phyloP scores from a whole-genome alignment of 352 stramenopile genomes.

The Pythium pyrilobum region DNA sequence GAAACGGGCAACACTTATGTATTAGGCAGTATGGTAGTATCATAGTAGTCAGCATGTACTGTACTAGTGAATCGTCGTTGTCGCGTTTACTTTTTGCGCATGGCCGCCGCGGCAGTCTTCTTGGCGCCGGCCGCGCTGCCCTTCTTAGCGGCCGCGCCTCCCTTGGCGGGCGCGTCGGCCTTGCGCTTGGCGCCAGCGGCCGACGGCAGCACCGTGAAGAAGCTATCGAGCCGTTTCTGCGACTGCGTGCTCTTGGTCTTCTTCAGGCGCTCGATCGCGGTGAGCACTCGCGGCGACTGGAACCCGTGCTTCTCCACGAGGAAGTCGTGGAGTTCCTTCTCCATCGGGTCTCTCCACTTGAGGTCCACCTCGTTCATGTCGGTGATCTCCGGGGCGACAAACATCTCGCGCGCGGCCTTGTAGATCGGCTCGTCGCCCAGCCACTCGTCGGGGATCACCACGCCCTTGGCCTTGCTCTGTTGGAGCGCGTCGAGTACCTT shows the following conservation, averaged over 20 bases:
- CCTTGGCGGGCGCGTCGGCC: conserved; percentile 25
- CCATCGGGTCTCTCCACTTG: conserved; percentile 93
- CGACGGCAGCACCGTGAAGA: conserved; percentile 89
- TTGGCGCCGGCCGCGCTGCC: conserved; percentile 6
- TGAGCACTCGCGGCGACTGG: conserved; percentile 90
- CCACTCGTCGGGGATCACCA: conserved; percentile 83
- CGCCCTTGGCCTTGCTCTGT: conserved; percentile 77
- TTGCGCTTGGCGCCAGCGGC: conserved; percentile 60
- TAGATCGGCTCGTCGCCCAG: conserved; percentile 88
- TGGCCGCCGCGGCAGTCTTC: conserved; percentile 26
- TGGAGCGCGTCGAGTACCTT: conserved; percentile 91
- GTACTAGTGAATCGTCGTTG: conserved; percentile 15
- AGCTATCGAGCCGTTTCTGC: conserved; percentile 96
- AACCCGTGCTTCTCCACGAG: conserved; percentile 97
- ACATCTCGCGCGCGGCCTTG: conserved; percentile 91
- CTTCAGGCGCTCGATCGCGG: conserved; percentile 94
- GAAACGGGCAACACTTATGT: background rate
- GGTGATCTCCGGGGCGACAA: conserved; percentile 78
- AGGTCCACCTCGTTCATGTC: conserved; percentile 74
- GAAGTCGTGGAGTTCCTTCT: conserved; percentile 90
- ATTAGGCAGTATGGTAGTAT: conserved; percentile 4
- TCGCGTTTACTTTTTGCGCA: conserved; percentile 52
- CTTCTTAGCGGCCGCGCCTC: conserved; percentile 40
- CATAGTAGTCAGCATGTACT: background rate
- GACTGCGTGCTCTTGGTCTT: conserved; percentile 94